These are phyloP conservation scores for Eucalyptus globulus DNA, from an alignment of 345 rosid species.

Conservation along the genomic window DNA sequence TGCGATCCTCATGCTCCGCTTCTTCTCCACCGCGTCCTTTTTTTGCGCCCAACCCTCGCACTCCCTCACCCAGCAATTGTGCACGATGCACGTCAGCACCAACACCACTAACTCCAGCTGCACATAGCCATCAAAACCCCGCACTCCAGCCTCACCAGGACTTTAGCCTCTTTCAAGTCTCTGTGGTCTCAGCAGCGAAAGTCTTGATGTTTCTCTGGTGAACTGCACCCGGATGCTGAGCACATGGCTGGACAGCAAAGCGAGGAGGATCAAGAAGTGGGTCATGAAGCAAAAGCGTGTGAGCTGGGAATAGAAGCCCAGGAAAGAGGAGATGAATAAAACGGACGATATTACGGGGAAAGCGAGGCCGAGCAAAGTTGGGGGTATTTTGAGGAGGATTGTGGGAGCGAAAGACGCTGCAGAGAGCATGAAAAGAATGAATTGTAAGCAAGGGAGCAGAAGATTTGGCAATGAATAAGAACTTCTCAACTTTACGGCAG, in stretches of 20 bases:
- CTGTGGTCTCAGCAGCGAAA: slow-evolving; percentile 20
- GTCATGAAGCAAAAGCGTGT: slow-evolving; percentile 30
- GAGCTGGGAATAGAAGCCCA: slow-evolving; percentile 34
- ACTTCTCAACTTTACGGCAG: too few species aligned
- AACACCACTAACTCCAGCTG: slow-evolving; percentile 23
- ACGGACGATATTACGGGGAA: slow-evolving; percentile 23
- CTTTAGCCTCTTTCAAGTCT: slow-evolving; percentile 41
- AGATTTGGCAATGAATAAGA: too few species aligned
- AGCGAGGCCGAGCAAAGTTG: slow-evolving; percentile 32
- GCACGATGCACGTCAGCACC: slow-evolving; percentile 23
- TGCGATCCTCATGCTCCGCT: slow-evolving; percentile 24
- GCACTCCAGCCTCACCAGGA: slow-evolving; percentile 50
- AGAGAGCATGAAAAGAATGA: not conserved
- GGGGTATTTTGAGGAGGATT: slow-evolving; percentile 34
- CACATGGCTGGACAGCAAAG: slow-evolving; percentile 24
- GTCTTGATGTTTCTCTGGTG: slow-evolving; percentile 29
- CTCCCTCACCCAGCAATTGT: slow-evolving; percentile 41
- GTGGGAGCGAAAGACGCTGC: slow-evolving; percentile 26
- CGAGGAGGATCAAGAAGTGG: slow-evolving; percentile 36
- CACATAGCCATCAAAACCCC: slow-evolving; percentile 45
- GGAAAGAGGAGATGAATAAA: slow-evolving; percentile 28
- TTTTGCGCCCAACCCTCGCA: slow-evolving; percentile 30
- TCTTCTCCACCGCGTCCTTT: slow-evolving; percentile 22
- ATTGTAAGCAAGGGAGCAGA: too few species aligned
- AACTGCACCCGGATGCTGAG: slow-evolving; percentile 19